phyloP scores from a whole-genome alignment of 2,329 filamentous ascomycete genomes.

The Cryphonectria parasitica region DNA sequence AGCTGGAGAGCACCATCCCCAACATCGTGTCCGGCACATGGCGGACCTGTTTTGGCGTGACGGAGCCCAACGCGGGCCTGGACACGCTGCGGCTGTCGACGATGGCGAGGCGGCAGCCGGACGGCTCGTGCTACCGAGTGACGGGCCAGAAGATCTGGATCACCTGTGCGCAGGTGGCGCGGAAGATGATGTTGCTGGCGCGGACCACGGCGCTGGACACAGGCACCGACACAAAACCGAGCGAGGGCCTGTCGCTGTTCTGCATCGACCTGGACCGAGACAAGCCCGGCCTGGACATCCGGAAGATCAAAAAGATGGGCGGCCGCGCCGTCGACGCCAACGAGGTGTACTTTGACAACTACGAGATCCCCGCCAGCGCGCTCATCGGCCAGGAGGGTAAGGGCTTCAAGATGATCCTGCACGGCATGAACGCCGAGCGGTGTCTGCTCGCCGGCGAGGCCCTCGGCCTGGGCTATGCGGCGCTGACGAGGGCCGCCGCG shows the following conservation, averaged over 20 bases:
- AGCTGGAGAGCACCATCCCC: conserved; percentile 67
- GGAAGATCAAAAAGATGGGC: conserved; percentile 83
- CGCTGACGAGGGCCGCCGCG: conserved; percentile 60
- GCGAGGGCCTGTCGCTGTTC: conserved; percentile 78
- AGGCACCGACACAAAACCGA: conserved; percentile 56
- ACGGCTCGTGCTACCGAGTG: conserved; percentile 64
- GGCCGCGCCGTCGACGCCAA: conserved; percentile 82
- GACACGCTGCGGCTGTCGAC: conserved; percentile 76
- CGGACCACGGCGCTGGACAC: conserved; percentile 70
- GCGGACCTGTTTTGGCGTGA: conserved; percentile 81
- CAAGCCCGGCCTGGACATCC: conserved; percentile 65
- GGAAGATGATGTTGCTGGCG: conserved; percentile 81
- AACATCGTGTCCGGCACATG: conserved; percentile 73
- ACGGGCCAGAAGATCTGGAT: conserved; percentile 90
- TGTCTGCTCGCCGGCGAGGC: conserved; percentile 80
- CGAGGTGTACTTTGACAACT: conserved; percentile 86
- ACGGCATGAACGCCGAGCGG: conserved; percentile 80
- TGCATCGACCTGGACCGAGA: conserved; percentile 74
- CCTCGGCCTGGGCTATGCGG: conserved; percentile 77
- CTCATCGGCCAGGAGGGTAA: conserved; percentile 74
- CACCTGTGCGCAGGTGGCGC: conserved; percentile 79
- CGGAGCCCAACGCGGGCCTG: conserved; percentile 80
- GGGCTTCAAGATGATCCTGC: conserved; percentile 78
- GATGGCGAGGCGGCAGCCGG: conserved; percentile 55
- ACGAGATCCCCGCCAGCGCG: conserved; percentile 64